Evolutionary conservation across 2,329 filamentous ascomycete species (phyloP), one percentile per base, ranked within the genome.

Genomic region (Teratosphaeria pseudoeucalypti): DNA sequence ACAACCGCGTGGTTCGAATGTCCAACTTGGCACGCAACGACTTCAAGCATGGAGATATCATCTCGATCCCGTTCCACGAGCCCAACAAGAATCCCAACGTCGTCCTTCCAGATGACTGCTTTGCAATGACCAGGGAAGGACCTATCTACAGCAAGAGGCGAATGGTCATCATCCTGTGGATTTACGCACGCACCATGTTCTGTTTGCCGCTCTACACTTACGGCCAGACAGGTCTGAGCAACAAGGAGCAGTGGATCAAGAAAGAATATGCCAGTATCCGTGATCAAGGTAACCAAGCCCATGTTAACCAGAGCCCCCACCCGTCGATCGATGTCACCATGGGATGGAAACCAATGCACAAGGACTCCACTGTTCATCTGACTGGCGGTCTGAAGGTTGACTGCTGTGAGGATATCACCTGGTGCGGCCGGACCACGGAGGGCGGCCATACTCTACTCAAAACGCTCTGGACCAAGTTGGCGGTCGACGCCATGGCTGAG

Each of bases 151-250:
- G 58, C 12, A 65, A 65, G 54, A 62, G 62, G 4, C 59, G 64
- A 6, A 65, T 66, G 62, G 32, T 65, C 11, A 55, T 65, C 32
- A 56, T 66, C 2, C 34, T 65, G n/a, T 62, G 58, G 52, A 54
- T 60, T 10, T 53, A 64, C 54, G 14, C 54, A 19, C 34, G 55
- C 26, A 61, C 61, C 23, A 39, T 64, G 49, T 61, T 58, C 57
- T 66, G 61, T 55, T 54, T 64, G 49, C 60, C 62, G 1, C 26
- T 64, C n/a, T 66, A 57, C 54, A 58, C 55, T 10, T 61, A 55
- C 55, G 34, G 49, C 27, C 29, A 56, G 23, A 57, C 52, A 6
- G 59, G 60, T 11, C 19, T 61, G 6, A 29, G n/a, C 5, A 52
- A 47, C 7, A 61, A 62, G 12, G 53, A 53, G 2, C 39, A 60